phyloP scores from a whole-genome alignment of 208 protist genomes.

The Leishmania major region DNA sequence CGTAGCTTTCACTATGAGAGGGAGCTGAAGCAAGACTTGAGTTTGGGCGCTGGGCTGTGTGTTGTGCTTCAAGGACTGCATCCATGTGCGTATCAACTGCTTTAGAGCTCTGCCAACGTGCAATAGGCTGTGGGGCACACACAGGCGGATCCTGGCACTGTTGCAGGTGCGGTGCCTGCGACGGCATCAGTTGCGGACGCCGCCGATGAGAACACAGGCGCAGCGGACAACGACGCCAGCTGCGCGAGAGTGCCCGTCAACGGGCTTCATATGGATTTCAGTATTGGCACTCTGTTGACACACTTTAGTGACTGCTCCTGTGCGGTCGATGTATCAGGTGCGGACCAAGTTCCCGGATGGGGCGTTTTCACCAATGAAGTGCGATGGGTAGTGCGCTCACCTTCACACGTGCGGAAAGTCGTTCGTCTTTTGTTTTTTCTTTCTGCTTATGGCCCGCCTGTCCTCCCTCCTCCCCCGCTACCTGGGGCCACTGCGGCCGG shows the following conservation, averaged over 20 bases:
- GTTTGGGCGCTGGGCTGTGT: slow-evolving; percentile 37
- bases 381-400: slow-evolving; percentile 91
- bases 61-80: slow-evolving; percentile 47
- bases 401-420: slow-evolving; percentile 72
- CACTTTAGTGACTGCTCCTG: slow-evolving; percentile 57
- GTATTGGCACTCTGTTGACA: slow-evolving; percentile 45
- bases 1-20: slow-evolving; percentile 47
- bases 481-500: slow-evolving; percentile 69
- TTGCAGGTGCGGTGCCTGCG: neutral
- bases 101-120: slow-evolving; percentile 55
- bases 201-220: neutral
- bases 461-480: slow-evolving; percentile 33
- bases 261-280: slow-evolving; percentile 24
- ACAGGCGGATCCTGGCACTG: slow-evolving; percentile 11
- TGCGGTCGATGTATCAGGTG: slow-evolving; percentile 37
- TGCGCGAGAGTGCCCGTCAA: neutral
- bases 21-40: slow-evolving; percentile 47
- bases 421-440: slow-evolving; percentile 71
- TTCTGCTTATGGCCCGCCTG: too few species aligned
- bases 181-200: neutral
- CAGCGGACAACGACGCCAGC: neutral
- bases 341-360: slow-evolving; percentile 76
- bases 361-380: slow-evolving; percentile 88
- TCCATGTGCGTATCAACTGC: slow-evolving; percentile 38
- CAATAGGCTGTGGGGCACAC: slow-evolving; percentile 48